Base-by-base conservation (phyloP, 495 filamentous ascomycete genomes). In the Penicillium psychrofluorescens region DNA sequence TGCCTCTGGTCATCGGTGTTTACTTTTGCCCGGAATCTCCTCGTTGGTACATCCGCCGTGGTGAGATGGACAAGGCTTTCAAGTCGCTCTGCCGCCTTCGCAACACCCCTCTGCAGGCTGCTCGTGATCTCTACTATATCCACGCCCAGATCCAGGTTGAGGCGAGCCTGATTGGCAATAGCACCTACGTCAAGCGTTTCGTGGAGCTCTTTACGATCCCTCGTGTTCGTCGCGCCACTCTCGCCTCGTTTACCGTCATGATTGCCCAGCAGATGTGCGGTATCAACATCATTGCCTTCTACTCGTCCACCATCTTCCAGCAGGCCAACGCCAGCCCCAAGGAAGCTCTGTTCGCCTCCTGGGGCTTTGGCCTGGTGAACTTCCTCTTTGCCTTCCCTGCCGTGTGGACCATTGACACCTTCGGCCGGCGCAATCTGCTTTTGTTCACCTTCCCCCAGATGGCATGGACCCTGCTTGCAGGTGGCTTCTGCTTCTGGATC, bases 371-470 rank as follows among this genome's bases (percentile, higher is more conserved):
- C 29, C 58, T 87, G 6, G 74, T 92, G 45, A 92, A 95, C 63
- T 91, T 86, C 62, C 42, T 86, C 16, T 92, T 92, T 53, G 85
- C 86, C 35, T 86, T 81, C 64, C 87, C 88, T 1, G 87, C 88
- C 8, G 70, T 95, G 33, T 87, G 76, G 70, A 90, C 86, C 4
- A 95, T 95, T 53, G 88, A 95, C 60, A 90, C 85, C 8, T 91
- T 80, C 40, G 88, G 88, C 12, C 85, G 88, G 15, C 78, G 88
- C 16, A 72, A 74, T 13, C 73, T 95, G 3, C 76, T 92, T 1
- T 75, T 92, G 8, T 87, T 90, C 61, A 95, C 88, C 15, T 92
- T 91, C 66, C 88, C 88, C 0, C 75, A 89, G 38, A 91, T 92
- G 87, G 79, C 76, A 27, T 88, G 85, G 84, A 84, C 83, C 15